A percentile compares a stretch with the other conserved stretches of the same genome.
Conservation (phyloP, 2,329 filamentous ascomycete genomes). For the Pseudogymnoascus sp. region DNA sequence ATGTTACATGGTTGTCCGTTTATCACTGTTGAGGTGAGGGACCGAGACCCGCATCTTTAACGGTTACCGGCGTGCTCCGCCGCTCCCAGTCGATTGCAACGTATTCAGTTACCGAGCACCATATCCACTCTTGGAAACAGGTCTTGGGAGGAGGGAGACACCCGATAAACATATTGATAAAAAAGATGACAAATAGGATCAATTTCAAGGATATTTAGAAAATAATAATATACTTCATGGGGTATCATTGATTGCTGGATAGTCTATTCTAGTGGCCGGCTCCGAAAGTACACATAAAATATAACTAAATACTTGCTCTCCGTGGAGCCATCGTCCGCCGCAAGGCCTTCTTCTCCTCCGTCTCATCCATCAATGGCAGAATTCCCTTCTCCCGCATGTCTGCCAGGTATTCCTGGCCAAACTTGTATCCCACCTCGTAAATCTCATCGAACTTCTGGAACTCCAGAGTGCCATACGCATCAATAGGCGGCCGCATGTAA, state of each 20-base stretch:
- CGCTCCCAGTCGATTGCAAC: neutral
- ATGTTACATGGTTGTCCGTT: neutral
- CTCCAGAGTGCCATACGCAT: constrained; percentile 86
- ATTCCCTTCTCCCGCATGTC: constrained; percentile 71
- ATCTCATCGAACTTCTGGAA: constrained; percentile 98
- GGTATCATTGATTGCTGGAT: constrained; percentile 3
- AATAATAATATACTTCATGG: neutral
- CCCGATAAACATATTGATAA: neutral
- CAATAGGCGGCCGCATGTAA: constrained; percentile 94
- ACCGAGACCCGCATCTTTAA: neutral
- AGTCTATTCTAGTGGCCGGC: neutral
- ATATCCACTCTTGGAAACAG: neutral
- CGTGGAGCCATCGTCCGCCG: constrained; percentile 73
- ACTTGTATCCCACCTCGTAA: constrained; percentile 80
- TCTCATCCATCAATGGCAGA: constrained; percentile 62
- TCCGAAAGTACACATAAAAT: neutral
- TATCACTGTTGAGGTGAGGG: neutral
- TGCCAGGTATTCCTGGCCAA: constrained; percentile 72
- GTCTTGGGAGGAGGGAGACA: neutral
- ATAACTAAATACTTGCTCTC: constrained; percentile 61
- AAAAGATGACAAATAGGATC: neutral
- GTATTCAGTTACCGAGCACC: neutral
- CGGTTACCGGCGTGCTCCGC: constrained; percentile 4
- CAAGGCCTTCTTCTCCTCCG: constrained; percentile 68
- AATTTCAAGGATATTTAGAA: neutral